Evolutionary conservation across 2,329 filamentous ascomycete genomes (phyloP).

Genomic region (Zymoseptoria pseudotritici): DNA sequence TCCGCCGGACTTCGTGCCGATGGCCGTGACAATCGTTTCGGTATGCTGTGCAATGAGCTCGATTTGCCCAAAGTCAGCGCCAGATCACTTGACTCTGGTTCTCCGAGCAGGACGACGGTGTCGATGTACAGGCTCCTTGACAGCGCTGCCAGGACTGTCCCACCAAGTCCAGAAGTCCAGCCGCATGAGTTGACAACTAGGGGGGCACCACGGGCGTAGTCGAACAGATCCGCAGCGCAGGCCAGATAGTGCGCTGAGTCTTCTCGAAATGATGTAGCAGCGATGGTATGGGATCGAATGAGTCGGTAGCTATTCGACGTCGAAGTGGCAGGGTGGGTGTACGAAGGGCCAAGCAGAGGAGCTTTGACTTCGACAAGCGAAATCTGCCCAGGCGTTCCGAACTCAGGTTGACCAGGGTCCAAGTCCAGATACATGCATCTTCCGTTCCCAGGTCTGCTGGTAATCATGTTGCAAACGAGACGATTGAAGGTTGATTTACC

Average conservation of each 20-base stretch:
- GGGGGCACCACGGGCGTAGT: conserved; percentile 47
- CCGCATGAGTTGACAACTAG: conserved; percentile 68
- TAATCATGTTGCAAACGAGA: conserved; percentile 57
- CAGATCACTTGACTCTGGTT: conserved; percentile 51
- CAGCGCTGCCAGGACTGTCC: conserved; percentile 56
- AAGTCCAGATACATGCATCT: conserved; percentile 57
- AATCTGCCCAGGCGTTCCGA: conserved; percentile 60
- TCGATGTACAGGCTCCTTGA: conserved; percentile 49
- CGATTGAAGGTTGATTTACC: conserved; percentile 70
- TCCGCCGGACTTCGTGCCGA: conserved; percentile 56
- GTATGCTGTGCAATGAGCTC: conserved; percentile 44
- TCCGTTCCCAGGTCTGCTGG: conserved; percentile 40
- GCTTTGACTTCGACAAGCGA: conserved; percentile 56
- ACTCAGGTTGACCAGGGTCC: conserved; percentile 72
- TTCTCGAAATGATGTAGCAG: conserved; percentile 56
- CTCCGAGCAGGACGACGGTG: conserved; percentile 59
- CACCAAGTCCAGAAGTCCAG: conserved; percentile 64
- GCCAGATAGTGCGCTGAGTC: conserved; percentile 60
- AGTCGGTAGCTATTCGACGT: conserved; percentile 29
- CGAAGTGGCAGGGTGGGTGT: conserved; percentile 48
- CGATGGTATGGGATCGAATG: conserved; percentile 59
- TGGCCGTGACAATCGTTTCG: conserved; percentile 52
- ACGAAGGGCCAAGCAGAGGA: conserved; percentile 60
- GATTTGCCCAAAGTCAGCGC: conserved; percentile 20
- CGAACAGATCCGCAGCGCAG: conserved; percentile 57